Conservation (phyloP, 2,329 filamentous ascomycete species). For the Thelonectria discophora region DNA sequence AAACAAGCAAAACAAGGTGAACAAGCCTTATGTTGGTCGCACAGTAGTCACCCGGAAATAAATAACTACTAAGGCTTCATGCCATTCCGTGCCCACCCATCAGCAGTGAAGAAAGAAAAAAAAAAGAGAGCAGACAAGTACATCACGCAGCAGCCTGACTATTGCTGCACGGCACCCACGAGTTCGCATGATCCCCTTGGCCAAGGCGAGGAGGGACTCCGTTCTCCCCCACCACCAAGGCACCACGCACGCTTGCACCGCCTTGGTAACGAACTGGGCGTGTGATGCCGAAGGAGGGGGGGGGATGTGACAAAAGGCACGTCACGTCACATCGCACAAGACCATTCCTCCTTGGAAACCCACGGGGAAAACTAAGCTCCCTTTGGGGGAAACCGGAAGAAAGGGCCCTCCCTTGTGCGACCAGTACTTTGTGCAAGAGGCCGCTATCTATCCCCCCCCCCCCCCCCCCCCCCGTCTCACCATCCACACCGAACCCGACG, state of each 20-base stretch:
- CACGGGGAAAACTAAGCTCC: slow-evolving; percentile 19
- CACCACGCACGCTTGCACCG: background rate
- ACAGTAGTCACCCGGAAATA: background rate
- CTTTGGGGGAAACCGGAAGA: background rate
- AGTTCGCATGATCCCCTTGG: background rate
- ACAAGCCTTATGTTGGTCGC: background rate
- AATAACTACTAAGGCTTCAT: background rate
- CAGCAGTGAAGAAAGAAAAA: no score
- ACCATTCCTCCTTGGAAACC: background rate
- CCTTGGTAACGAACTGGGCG: slow-evolving; percentile 10
- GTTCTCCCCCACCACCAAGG: slow-evolving; percentile 1
- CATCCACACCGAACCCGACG: slow-evolving; percentile 23
- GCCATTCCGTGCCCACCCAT: background rate
- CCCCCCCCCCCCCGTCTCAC: slow-evolving; percentile 12
- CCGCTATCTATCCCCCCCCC: background rate
- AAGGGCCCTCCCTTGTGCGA: slow-evolving; percentile 10
- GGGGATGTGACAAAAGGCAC: slow-evolving; percentile 23
- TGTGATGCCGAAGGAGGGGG: slow-evolving; percentile 11
- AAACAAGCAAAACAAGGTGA: background rate
- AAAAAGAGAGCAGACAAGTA: no score
- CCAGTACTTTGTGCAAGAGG: background rate
- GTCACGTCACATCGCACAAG: slow-evolving; percentile 25
- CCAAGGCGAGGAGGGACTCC: no score
- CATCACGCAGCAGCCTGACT: no score
- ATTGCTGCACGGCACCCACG: background rate